Conservation (phyloP, 2,329 filamentous ascomycete species). For the Xylariaceae sp. region DNA sequence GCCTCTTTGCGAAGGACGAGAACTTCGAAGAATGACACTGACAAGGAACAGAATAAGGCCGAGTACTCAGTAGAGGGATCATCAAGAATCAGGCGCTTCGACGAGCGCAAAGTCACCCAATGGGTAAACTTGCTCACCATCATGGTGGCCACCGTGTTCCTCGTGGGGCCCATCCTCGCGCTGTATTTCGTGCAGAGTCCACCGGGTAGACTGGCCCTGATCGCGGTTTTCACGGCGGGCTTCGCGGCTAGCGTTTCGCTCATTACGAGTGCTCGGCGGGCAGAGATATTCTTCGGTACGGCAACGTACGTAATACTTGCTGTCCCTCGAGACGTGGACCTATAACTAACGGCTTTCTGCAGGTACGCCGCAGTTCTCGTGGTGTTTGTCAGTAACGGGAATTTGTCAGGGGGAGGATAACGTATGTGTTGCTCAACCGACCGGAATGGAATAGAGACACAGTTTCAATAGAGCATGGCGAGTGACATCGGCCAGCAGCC, state of each 20-base stretch:
- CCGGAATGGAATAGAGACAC: too few relatives aligned
- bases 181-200: not conserved
- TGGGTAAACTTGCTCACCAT: constrained; percentile 5
- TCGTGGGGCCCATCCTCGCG: constrained; percentile 8
- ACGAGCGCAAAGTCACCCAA: too few relatives aligned
- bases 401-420: too few relatives aligned
- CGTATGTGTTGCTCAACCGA: too few relatives aligned
- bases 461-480: too few relatives aligned
- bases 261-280: constrained; percentile 10
- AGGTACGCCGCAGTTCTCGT: constrained; percentile 18
- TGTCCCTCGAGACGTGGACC: too few relatives aligned
- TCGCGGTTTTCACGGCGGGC: constrained; percentile 3
- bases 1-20: too few relatives aligned
- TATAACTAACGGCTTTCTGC: not conserved
- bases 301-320: not conserved
- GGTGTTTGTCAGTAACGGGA: constrained; percentile 20
- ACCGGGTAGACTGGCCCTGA: not conserved
- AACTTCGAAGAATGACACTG: too few relatives aligned
- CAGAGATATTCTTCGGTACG: constrained; percentile 14
- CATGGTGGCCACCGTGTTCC: constrained; percentile 4
- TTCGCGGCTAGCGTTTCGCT: constrained; percentile 10
- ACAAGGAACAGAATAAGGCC: too few relatives aligned
- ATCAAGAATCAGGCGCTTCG: constrained; percentile 1
- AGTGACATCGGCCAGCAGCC: too few relatives aligned
- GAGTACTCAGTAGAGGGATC: not conserved